phyloP scores from a whole-genome alignment of 176 grass and related monocot genomes.

The Aegilops bicornis region DNA sequence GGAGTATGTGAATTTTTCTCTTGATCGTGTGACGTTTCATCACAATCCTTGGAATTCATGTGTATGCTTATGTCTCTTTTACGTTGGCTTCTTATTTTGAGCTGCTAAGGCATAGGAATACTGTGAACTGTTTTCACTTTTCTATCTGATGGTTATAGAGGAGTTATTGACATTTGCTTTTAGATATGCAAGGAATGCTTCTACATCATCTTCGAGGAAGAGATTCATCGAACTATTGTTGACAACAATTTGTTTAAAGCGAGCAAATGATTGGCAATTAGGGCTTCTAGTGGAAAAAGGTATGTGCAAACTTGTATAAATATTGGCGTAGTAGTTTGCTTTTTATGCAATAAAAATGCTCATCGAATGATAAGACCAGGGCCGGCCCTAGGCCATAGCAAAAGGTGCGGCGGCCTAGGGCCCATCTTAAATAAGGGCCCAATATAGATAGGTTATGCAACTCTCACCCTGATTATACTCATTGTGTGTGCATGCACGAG shows the following conservation, averaged over 20 bases:
- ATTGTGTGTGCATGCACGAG: too few species aligned
- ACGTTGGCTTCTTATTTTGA: neutral
- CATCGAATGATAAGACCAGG: neutral
- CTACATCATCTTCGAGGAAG: slow-evolving; percentile 78
- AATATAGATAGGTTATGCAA: too few species aligned
- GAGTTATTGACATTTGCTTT: slow-evolving; percentile 22
- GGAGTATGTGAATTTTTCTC: too few species aligned
- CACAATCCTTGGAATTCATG: neutral
- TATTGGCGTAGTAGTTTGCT: neutral
- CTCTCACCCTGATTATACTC: too few species aligned
- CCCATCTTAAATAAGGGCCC: too few species aligned
- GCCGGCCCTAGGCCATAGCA: too few species aligned
- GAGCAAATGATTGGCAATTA: slow-evolving; percentile 76
- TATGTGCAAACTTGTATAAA: slow-evolving; percentile 20
- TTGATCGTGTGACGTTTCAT: neutral
- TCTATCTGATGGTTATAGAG: neutral
- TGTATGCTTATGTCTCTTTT: neutral
- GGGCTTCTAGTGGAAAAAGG: slow-evolving; percentile 94
- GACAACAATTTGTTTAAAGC: slow-evolving; percentile 80
- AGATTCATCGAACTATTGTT: slow-evolving; percentile 82
- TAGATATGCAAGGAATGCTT: slow-evolving; percentile 94
- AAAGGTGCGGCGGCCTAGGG: too few species aligned
- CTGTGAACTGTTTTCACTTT: neutral
- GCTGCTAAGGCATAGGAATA: neutral
- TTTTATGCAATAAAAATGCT: neutral